Conservation (phyloP, 2,329 filamentous ascomycete genomes). For the Alternaria longipes region DNA sequence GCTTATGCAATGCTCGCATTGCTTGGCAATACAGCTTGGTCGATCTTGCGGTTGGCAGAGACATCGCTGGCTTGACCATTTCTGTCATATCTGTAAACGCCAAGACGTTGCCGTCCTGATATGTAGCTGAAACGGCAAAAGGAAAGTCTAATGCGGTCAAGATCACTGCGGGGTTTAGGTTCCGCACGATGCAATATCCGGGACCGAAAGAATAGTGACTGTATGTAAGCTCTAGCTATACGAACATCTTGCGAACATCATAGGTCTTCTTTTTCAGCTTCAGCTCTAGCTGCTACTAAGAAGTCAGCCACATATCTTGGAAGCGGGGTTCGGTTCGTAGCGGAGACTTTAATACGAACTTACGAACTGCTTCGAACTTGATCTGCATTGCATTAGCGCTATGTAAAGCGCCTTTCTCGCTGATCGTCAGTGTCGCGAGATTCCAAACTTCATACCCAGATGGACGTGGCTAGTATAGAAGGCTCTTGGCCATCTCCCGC, state of each 20-base stretch:
- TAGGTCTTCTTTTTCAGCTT: background rate
- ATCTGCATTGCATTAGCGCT: background rate
- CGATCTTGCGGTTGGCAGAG: background rate
- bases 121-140: background rate
- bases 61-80: background rate
- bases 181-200: background rate
- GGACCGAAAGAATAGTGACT: background rate
- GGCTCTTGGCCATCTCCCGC: background rate
- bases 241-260: background rate
- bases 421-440: background rate
- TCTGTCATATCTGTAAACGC: background rate
- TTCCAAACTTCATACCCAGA: background rate
- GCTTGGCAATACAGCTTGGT: background rate
- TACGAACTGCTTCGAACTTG: background rate
- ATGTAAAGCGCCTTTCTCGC: background rate
- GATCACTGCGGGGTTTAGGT: background rate
- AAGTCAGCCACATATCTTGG: background rate
- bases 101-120: background rate
- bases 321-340: background rate
- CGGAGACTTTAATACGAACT: background rate
- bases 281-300: background rate
- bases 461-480: background rate
- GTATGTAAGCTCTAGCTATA: background rate
- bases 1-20: background rate
- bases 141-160: background rate